Conservation (phyloP, 805 yeast species). For the Cyberlindnera petersonii region DNA sequence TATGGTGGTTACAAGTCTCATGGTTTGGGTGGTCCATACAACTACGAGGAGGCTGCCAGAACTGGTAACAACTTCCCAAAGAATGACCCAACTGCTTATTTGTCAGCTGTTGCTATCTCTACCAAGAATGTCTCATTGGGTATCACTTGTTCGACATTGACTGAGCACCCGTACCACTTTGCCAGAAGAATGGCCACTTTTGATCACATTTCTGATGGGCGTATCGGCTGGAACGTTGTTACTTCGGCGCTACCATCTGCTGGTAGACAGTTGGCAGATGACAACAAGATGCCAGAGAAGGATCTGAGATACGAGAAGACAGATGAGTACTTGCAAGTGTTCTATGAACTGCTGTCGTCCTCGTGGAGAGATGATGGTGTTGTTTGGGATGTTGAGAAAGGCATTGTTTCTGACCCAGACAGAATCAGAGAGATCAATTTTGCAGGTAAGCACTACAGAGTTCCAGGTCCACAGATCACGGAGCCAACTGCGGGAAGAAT, state of each 20-base stretch:
- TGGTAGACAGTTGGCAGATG: conserved; percentile 38
- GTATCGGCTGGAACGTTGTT: conserved; percentile 48
- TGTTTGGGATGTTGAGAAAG: conserved; percentile 25
- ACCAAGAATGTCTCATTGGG: conserved; percentile 39
- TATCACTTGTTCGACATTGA: conserved; percentile 41
- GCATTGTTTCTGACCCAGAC: conserved; percentile 37
- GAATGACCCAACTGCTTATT: conserved; percentile 36
- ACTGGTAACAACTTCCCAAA: conserved; percentile 35
- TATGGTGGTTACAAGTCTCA: conserved; percentile 36
- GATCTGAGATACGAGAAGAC: conserved; percentile 40
- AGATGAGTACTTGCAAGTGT: conserved; percentile 41
- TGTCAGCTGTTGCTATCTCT: conserved; percentile 39
- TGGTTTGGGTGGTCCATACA: conserved; percentile 18
- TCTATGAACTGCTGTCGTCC: conserved; percentile 36
- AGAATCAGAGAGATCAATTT: conserved; percentile 39
- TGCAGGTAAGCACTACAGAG: conserved; percentile 37
- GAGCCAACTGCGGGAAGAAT: conserved; percentile 43
- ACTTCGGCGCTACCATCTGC: conserved; percentile 42
- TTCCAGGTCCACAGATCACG: conserved; percentile 39
- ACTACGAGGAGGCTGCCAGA: conserved; percentile 14
- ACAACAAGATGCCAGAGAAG: conserved; percentile 36
- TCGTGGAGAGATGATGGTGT: conserved; percentile 44
- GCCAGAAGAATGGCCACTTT: conserved; percentile 43
- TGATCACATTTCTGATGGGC: conserved; percentile 42
- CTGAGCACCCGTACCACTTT: conserved; percentile 43